Base-by-base conservation (phyloP, 805 yeast species). In the Wickerhamiella azyma region DNA sequence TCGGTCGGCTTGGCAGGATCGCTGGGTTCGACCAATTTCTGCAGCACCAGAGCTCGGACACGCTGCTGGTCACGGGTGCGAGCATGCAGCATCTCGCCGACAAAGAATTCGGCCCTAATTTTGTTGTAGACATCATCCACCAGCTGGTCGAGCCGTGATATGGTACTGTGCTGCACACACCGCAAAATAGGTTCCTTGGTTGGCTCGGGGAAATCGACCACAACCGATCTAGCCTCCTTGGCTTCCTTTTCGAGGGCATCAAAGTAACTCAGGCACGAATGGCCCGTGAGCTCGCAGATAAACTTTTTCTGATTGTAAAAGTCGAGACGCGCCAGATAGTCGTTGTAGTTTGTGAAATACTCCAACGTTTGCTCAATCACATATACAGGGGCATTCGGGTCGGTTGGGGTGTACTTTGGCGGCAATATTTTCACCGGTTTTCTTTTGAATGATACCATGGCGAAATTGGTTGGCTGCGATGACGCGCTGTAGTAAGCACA, bases 241-340 rank as follows among this genome's bases (percentile, higher is more conserved):
- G 51, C 72, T 65, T 89, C 98, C 49, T 82, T 77, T 45, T 77
- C 76, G 39, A 76, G 69, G 0, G 97, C 98, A 57, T 92, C 94
- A 60, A 88, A 88, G 60, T 75, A 92, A 0, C 96, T 85, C 48
- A 89, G 70, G 56, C 94, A 81, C 14, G 96, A 81, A 56, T 85
- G 84, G 11, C 98, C 98, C 0, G 96, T 85, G 41, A 89, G 81
- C 64, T 92, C 98, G 66, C 97, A 92, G 10, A 86, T 92, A 64
- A 92, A 92, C 60, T 85, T 83, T 53, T 77, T 77, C 50, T 60
- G 64, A 40, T 48, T 54, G 54, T 66, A 66, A 51, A 63, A 66
- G 52, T 66, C 68, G 55, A 65, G 52, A 10, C 65, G 58, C 18
- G 65, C 65, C 41, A 92, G 66, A 56, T 85, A 89, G 9, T 79